Evolutionary conservation across 75 land plant species (phyloP), one percentile per base, ranked within the genome.

Genomic region (Pinus albicaulis): DNA sequence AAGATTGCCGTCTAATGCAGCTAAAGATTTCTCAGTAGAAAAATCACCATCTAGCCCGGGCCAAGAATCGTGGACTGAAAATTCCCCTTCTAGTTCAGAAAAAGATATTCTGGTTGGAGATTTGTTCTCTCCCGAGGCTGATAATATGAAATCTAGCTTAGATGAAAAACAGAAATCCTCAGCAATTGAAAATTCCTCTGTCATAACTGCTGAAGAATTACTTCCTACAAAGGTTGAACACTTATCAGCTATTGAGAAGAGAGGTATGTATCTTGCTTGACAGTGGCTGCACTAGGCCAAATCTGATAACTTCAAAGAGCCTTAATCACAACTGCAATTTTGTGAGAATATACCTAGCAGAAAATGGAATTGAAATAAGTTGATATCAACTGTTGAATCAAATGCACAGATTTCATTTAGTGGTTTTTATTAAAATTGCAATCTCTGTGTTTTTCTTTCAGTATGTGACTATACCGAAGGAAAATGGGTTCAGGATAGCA

Each of bases 381-480:
- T 71, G 38, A 12, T 69, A 22, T 28, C 15, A 41, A 41, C n/a
- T 3, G 11, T 38, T 59, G 34, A 57, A 59, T 17, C 11, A 34
- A 74, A 34, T 57, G 0, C 22, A 1, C 22, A 59, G 60, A 24
- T 36, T 75, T 75, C 4, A 26, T 59, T 73, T 6, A 7, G 13
- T 52, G 8, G 20, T 23, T 24, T 17, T 55, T 17, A 55, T 20
- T 73, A 15, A 73, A 73, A 48, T 72, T 22, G 57, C 57, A 25
- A 57, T 31, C 58, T 57, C 41, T 58, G 60, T 78, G 1, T 16
- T 22, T 53, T 68, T 77, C 38, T 65, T 87, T 22, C 83, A 89
- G 93, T 14, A 8, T 96, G 99, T 62, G 93, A 92, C 56, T 92
- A 84, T 81, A 87, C 86, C 10, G 76, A 77, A 62, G 99, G 99